A percentile compares a stretch with the other conserved stretches of the same genome.
Evolutionary conservation across 139 green algal species (phyloP).

Genomic region (Chlamydomonas urium): DNA sequence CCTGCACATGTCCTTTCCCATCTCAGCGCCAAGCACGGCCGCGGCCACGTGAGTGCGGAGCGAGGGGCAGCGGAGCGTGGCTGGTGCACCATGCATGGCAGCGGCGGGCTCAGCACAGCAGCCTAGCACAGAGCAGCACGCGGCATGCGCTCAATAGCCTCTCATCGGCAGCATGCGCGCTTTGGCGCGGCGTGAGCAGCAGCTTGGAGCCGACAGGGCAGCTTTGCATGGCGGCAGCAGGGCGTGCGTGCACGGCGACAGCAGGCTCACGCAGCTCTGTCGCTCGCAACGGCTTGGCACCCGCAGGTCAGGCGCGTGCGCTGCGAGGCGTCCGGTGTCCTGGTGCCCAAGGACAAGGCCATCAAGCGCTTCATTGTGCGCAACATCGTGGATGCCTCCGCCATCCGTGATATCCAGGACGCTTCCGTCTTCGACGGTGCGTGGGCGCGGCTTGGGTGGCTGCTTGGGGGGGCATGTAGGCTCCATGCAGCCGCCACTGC

Average conservation of each 20-base stretch:
- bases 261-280: not conserved
- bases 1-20: not conserved
- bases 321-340: constrained; percentile 90
- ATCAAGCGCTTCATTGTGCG: constrained; percentile 99
- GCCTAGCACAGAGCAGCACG: not conserved
- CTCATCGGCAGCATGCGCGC: not conserved
- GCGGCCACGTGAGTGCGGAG: constrained; percentile 68
- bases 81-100: not conserved
- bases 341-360: constrained; percentile 98
- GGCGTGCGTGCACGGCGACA: not conserved
- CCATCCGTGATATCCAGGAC: constrained; percentile 98
- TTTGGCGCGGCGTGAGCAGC: not conserved
- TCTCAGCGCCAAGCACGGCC: constrained; percentile 89
- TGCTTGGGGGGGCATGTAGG: no score
- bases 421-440: constrained; percentile 83
- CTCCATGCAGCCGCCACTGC: no score
- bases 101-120: not conserved
- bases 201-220: constrained; percentile 1
- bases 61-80: not conserved
- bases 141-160: not conserved
- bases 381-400: constrained; percentile 96
- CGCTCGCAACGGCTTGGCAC: constrained; percentile 14
- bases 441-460: no score
- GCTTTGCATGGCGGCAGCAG: not conserved
- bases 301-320: constrained; percentile 82